phyloP scores from a whole-genome alignment of 495 filamentous ascomycete species.

The Parmelia sp. region DNA sequence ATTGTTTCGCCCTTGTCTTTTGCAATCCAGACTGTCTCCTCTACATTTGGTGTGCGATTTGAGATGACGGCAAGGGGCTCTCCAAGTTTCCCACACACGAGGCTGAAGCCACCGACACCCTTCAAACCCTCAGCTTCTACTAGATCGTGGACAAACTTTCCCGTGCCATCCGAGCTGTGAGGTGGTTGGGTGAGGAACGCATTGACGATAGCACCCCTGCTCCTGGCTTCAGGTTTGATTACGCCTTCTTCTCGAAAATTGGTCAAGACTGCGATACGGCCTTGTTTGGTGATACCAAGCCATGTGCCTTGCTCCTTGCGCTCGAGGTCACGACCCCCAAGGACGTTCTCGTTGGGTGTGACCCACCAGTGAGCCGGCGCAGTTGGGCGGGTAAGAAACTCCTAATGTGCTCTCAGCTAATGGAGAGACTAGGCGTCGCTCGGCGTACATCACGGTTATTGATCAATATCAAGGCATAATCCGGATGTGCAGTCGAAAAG shows the following conservation, averaged over 20 bases:
- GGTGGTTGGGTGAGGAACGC: conserved; percentile 62
- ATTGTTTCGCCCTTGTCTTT: conserved; percentile 55
- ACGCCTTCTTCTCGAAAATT: conserved; percentile 81
- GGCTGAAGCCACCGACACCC: conserved; percentile 83
- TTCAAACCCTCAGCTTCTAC: conserved; percentile 59
- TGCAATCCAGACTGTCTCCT: conserved; percentile 64
- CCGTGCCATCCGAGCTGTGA: conserved; percentile 37
- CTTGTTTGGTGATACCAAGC: conserved; percentile 81
- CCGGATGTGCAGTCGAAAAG: conserved; percentile 81
- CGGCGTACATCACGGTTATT: conserved; percentile 80
- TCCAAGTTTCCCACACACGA: conserved; percentile 77
- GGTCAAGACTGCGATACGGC: conserved; percentile 83
- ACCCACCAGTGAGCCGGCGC: conserved; percentile 79
- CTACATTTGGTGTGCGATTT: conserved; percentile 66
- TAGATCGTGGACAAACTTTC: conserved; percentile 62
- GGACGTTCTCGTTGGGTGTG: conserved; percentile 50
- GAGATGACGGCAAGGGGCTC: conserved; percentile 79
- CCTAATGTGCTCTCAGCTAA: conserved; percentile 37
- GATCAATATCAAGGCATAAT: conserved; percentile 81
- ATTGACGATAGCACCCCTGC: conserved; percentile 78
- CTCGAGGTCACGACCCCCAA: conserved; percentile 63
- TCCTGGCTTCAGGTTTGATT: conserved; percentile 53
- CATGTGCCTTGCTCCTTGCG: conserved; percentile 73
- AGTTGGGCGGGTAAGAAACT: conserved; percentile 87
- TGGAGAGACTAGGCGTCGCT: background rate